Evolutionary conservation across 2,329 filamentous ascomycete species (phyloP), one percentile per base, ranked within the genome.

Genomic region (Stromatinia cepivora): DNA sequence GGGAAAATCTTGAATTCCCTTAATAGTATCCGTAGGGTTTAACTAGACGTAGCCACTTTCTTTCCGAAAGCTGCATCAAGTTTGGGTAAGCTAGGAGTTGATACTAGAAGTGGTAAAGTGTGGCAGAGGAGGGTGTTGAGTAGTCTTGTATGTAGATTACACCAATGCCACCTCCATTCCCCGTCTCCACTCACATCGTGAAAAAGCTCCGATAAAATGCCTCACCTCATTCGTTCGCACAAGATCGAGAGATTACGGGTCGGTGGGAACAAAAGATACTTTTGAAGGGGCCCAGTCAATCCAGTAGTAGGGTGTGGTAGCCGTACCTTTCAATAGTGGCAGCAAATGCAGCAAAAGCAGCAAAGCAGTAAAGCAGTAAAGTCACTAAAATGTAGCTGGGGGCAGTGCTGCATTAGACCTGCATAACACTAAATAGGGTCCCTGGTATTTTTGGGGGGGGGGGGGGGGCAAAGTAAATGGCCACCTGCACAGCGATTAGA

Each of bases 31-130:
- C 28, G 64, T 66, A 36, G 34, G 28, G 42, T 66, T 66, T 25
- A 17, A 34, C 39, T 39, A 48, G 45, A 59, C 52, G 56, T 62
- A 62, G 65, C 56, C 39, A 59, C 54, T 59, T 62, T 34, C 25
- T 63, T 31, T 61, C 50, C 39, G 46, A 28, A 31, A 36, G 45
- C 46, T 63, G 22, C 20, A 48, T 54, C 31, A 20, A 39, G 50
- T 68, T 52, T 53, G 36, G 46, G n/a, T 53, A 64, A 42, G 48
- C 58, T 56, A 64, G 58, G 58, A 69, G 58, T 36, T 64, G 58
- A 69, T 64, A 69, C 66, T 64, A 10, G 42, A 69, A 56, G 48
- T 42, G 46, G 66, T 50, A 17, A 69, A 56, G 63, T 66, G 61
- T 64, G 34, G 61, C 31, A 64, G 46, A 52, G 50, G 36, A 31